These are phyloP conservation scores for Sophora flavescens DNA, from an alignment of 306 rosid species.

Conservation along the genomic window DNA sequence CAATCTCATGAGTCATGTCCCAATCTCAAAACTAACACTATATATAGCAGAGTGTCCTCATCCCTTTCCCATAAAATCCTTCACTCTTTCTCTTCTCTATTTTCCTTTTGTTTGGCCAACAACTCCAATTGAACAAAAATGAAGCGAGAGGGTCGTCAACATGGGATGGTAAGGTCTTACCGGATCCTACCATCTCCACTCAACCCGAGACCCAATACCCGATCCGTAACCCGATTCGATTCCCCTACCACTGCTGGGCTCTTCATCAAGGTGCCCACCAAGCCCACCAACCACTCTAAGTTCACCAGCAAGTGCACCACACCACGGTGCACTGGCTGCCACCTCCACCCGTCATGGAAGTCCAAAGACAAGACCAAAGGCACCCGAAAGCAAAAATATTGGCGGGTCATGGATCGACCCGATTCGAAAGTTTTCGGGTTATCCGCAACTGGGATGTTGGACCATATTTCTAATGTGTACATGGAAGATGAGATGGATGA, in stretches of 20 bases:
- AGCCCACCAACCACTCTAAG: constrained; percentile 81
- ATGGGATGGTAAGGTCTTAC: constrained; percentile 72
- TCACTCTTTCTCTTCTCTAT: background rate
- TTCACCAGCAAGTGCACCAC: constrained; percentile 72
- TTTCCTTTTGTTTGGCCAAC: constrained; percentile 29
- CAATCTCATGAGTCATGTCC: background rate
- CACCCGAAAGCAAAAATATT: constrained; percentile 51
- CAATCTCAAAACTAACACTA: background rate
- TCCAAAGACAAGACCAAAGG: constrained; percentile 73
- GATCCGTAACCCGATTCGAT: constrained; percentile 49
- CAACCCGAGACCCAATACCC: constrained; percentile 58
- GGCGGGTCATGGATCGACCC: constrained; percentile 46
- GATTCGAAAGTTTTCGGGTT: constrained; percentile 43
- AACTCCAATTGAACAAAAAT: constrained; percentile 42
- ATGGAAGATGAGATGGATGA: constrained; percentile 31
- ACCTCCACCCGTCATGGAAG: constrained; percentile 62
- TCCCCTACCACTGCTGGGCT: constrained; percentile 64
- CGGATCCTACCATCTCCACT: constrained; percentile 54
- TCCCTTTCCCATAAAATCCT: background rate
- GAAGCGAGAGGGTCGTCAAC: constrained; percentile 91
- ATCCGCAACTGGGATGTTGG: constrained; percentile 56
- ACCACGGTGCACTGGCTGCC: constrained; percentile 57
- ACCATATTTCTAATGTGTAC: constrained; percentile 29
- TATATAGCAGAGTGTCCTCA: background rate
- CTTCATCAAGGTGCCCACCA: constrained; percentile 66